phyloP scores from a whole-genome alignment of 2,329 filamentous ascomycete species.

The Trichoderma sp. region DNA sequence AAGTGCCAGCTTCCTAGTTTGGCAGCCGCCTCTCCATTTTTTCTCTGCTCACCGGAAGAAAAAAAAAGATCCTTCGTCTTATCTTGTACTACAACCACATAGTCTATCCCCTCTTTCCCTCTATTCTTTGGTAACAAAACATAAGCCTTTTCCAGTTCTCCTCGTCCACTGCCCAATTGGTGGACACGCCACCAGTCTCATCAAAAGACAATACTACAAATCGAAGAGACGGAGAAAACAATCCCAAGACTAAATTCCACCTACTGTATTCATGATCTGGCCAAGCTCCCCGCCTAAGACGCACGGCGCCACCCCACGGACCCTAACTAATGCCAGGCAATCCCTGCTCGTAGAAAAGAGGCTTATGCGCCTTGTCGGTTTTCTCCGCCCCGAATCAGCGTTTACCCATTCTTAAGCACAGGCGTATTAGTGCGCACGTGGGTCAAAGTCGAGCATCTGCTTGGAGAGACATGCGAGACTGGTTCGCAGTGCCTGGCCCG shows the following conservation, averaged over 20 bases:
- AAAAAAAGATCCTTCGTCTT: not conserved
- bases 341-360: not conserved
- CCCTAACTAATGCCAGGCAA: not conserved
- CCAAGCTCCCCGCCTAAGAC: not conserved
- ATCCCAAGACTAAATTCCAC: not conserved
- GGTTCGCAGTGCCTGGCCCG: not conserved
- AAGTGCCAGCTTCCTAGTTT: constrained; percentile 17
- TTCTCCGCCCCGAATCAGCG: constrained; percentile 17
- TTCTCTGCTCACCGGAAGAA: not conserved
- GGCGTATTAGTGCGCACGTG: constrained; percentile 10
- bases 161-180: not conserved
- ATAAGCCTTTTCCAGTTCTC: not conserved
- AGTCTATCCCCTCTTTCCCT: not conserved
- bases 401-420: not conserved
- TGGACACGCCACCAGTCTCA: not conserved
- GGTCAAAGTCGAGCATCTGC: constrained; percentile 4
- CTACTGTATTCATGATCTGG: too few species aligned
- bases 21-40: not conserved
- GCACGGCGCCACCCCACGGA: not conserved
- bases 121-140: not conserved
- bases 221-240: not conserved
- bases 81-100: not conserved
- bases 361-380: not conserved
- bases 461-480: not conserved
- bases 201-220: not conserved